Base-by-base conservation (phyloP, 768 basidiomycete species). In the Russula olivacea region DNA sequence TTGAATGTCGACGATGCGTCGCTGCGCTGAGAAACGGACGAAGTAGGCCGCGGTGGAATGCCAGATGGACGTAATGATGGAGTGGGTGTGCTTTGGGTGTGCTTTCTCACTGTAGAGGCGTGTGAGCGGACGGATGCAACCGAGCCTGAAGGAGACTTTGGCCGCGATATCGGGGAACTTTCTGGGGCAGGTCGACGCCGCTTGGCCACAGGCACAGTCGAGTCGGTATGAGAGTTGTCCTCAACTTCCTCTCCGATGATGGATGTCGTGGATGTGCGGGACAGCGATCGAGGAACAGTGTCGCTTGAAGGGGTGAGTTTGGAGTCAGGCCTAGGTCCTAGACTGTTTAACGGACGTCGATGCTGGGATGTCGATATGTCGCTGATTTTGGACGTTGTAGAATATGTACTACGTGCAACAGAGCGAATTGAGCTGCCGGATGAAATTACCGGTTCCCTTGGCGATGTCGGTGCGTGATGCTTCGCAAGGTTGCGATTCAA, bases 231-330 rank as follows among this genome's bases (percentile, higher is more conserved):
- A 1, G 64, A 23, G 40, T 60, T 58, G 19, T 59, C 53, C 32
- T 53, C 32, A 30, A 51, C 52, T 41, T 63, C 65, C 32, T 63
- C 67, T 8, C 51, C 58, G 17, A 63, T 57, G n/a, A 65, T 54
- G 28, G 65, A 52, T 30, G 67, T 51, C n/a, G 65, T 61, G 43
- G 61, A 58, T 7, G 64, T 17, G 30, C 64, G 68, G 51, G 64
- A 68, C 14, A 64, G 23, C 14, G 66, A 56, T 28, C 66, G 64
- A 21, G 65, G 55, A 4, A 64, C 60, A 3, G 69, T 58, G 6
- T 69, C 56, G 40, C 72, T 69, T 41, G 75, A 77, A 21, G 87
- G 87, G 2, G 86, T 87, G 10, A 89, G 76, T 69, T 90, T 89
- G 6, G 87, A 89, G 66, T 91, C 89, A 2, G 88, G 88, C 19